Percentiles rank a stretch among this genome's conserved stretches.
Conservation (phyloP, 2,329 filamentous ascomycete species). For the Fusarium brevicatenulatum region DNA sequence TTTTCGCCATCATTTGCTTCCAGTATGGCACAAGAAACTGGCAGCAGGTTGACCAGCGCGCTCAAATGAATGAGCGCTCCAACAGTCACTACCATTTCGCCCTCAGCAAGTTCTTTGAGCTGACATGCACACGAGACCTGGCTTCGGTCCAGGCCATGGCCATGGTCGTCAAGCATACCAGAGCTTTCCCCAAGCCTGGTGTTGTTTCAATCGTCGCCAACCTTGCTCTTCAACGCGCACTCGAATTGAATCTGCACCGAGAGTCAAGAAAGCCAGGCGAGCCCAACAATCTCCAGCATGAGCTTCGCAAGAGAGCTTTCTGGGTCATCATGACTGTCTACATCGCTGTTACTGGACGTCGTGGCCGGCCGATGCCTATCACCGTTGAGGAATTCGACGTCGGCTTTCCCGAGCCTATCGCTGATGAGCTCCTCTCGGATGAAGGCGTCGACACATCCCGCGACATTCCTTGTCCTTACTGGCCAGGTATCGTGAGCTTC, state of each 20-base stretch:
- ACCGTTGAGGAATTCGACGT: constrained; percentile 80
- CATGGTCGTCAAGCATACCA: constrained; percentile 76
- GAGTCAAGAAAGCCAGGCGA: constrained; percentile 64
- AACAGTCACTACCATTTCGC: constrained; percentile 84
- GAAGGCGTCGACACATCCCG: constrained; percentile 67
- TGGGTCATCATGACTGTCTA: constrained; percentile 76
- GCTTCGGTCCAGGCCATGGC: constrained; percentile 77
- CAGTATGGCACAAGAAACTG: constrained; percentile 79
- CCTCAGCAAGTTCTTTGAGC: constrained; percentile 73
- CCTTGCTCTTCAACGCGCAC: constrained; percentile 72
- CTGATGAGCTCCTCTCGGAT: constrained; percentile 76
- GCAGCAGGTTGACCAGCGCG: constrained; percentile 63
- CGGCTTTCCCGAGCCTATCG: constrained; percentile 76
- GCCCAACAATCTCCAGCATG: constrained; percentile 70
- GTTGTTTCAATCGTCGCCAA: constrained; percentile 75
- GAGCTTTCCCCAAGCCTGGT: constrained; percentile 82
- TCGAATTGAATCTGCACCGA: constrained; percentile 81
- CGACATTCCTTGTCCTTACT: constrained; percentile 71
- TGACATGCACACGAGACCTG: constrained; percentile 70
- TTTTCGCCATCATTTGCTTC: constrained; percentile 81
- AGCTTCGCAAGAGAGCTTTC: constrained; percentile 81
- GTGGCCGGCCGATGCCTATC: constrained; percentile 81
- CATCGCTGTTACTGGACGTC: constrained; percentile 76
- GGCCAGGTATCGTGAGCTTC: constrained; percentile 72
- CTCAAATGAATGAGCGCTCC: constrained; percentile 69